Evolutionary conservation across 352 stramenopile genomes (phyloP).

Genomic region (Globisporangium polare): DNA sequence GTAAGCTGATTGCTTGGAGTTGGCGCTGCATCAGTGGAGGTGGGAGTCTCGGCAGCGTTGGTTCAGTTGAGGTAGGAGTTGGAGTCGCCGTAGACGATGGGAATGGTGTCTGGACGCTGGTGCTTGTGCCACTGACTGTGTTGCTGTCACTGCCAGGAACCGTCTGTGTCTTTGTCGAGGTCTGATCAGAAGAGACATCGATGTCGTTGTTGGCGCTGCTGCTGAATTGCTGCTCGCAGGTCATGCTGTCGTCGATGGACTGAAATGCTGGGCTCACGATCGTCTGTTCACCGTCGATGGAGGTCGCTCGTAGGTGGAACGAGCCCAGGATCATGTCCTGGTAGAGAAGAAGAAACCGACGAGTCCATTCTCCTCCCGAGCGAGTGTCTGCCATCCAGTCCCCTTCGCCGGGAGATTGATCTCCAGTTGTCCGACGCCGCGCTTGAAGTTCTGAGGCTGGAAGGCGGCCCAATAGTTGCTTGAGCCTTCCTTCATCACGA

Average conservation of each 20-base stretch:
- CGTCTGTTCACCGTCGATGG: background rate
- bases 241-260: background rate
- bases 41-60: background rate
- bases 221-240: background rate
- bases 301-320: conserved; percentile 1
- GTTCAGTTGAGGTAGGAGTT: background rate
- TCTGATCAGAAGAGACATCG: background rate
- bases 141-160: background rate
- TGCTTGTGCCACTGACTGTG: background rate
- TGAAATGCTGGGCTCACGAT: background rate
- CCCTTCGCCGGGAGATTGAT: conserved; percentile 2
- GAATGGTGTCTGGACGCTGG: too few species aligned
- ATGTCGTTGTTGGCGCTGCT: background rate
- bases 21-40: background rate
- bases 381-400: conserved; percentile 2
- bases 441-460: conserved; percentile 15
- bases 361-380: conserved; percentile 2
- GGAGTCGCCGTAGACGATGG: too few species aligned
- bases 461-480: conserved; percentile 13
- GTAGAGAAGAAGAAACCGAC: conserved; percentile 7
- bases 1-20: background rate
- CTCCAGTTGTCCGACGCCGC: conserved; percentile 8
- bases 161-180: background rate
- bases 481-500: conserved; percentile 14
- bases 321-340: background rate